Conservation (phyloP, 208 protist genomes). For the Blastocrithidia nonstop region DNA sequence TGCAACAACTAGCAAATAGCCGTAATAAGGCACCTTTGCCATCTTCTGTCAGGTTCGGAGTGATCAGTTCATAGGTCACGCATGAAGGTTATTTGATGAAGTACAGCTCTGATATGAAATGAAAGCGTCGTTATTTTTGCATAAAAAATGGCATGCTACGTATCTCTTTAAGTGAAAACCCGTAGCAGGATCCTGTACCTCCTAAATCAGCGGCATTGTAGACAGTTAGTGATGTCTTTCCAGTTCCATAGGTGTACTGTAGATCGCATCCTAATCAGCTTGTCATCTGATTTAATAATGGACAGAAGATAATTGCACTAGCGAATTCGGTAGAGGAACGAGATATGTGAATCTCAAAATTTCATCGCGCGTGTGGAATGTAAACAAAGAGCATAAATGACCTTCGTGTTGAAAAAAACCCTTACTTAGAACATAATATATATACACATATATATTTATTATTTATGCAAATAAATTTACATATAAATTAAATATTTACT, state of each 20-base stretch:
- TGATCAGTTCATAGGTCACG: constrained; percentile 32
- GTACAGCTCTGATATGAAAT: constrained; percentile 73
- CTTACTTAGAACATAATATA: too few relatives aligned
- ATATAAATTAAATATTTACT: too few relatives aligned
- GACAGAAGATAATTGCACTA: constrained; percentile 77
- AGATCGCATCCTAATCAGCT: constrained; percentile 72
- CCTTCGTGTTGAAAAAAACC: too few relatives aligned
- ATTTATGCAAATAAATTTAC: too few relatives aligned
- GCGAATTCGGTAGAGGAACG: constrained; percentile 49
- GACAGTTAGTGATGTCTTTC: constrained; percentile 68
- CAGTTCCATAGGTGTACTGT: constrained; percentile 72
- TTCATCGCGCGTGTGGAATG: constrained; percentile 72
- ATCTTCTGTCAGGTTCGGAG: constrained; percentile 34
- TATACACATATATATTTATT: constrained; percentile 1
- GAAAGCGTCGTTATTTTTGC: constrained; percentile 77
- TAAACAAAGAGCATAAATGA: constrained; percentile 11
- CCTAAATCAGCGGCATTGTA: constrained; percentile 61
- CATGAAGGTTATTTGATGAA: constrained; percentile 69
- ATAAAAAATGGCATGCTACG: constrained; percentile 50
- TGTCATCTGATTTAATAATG: constrained; percentile 82
- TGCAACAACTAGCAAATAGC: constrained; percentile 43
- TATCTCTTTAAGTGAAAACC: constrained; percentile 65
- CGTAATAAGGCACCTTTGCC: constrained; percentile 19
- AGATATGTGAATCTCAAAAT: constrained; percentile 73
- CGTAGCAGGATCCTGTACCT: constrained; percentile 47